These are phyloP conservation scores for Lepidium africanum DNA, from an alignment of 345 rosid genomes.

Conservation along the genomic window DNA sequence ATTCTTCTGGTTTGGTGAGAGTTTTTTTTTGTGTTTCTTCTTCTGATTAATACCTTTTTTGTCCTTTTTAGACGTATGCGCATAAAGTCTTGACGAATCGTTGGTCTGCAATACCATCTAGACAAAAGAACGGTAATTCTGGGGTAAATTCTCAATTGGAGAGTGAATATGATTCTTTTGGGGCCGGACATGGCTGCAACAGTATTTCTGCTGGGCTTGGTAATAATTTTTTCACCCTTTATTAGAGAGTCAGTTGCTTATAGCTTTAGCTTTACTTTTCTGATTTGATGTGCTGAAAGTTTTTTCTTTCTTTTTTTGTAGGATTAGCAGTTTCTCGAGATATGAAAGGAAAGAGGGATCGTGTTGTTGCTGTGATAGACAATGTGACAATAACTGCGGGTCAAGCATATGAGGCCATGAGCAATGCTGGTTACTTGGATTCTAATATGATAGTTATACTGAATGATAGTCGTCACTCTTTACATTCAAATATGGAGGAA, in stretches of 20 bases:
- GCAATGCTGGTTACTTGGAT: slow-evolving; percentile 90
- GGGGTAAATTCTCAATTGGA: slow-evolving; percentile 55
- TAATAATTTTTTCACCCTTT: slow-evolving; percentile 25
- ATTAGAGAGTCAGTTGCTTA: background rate
- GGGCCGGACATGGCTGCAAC: slow-evolving; percentile 85
- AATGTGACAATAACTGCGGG: slow-evolving; percentile 82
- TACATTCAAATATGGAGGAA: slow-evolving; percentile 67
- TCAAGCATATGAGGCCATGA: slow-evolving; percentile 94
- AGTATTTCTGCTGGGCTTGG: slow-evolving; percentile 94
- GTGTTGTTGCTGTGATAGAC: slow-evolving; percentile 66
- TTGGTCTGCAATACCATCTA: slow-evolving; percentile 55
- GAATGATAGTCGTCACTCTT: slow-evolving; percentile 73
- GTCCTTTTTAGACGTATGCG: slow-evolving; percentile 61
- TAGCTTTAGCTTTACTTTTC: background rate
- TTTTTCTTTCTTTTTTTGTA: slow-evolving; percentile 9
- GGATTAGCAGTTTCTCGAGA: slow-evolving; percentile 94
- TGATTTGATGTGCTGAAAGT: background rate
- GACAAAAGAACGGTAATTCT: slow-evolving; percentile 59
- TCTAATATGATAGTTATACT: slow-evolving; percentile 83
- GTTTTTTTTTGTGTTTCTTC: background rate
- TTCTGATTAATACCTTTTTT: background rate
- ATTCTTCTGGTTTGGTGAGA: background rate
- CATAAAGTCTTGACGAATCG: slow-evolving; percentile 86
- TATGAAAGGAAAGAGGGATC: slow-evolving; percentile 75
- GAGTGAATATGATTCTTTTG: slow-evolving; percentile 88